Base-by-base conservation (phyloP, 202 grass and related monocot genomes). In the Tripidium arundinaceum region DNA sequence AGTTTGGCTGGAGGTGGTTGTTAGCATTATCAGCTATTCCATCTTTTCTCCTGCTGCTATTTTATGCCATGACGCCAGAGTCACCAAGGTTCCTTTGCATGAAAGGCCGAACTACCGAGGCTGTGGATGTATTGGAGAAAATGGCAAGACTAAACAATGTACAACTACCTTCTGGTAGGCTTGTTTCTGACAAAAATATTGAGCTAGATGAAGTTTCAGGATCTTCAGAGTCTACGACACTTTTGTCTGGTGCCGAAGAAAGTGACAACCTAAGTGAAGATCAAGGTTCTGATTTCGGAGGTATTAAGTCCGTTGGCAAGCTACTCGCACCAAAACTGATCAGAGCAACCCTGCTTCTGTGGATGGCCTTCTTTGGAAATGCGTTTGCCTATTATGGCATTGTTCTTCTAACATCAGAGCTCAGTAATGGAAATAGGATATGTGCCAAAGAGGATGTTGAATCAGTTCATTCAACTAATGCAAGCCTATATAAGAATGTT, bases 361-460 rank as follows among this genome's bases (percentile, higher is more conserved):
- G 95, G 95, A 89, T 98, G 84, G 90, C 93, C 72, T 98, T 98
- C 85, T 95, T 95, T 62, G 92, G 95, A 40, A 94, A 95, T 86
- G 95, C 95, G 8, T 98, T 98, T 89, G 80, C 95, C 39, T 98
- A 98, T 81, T 98, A 98, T 38, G 95, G 95, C 49, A 98, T 98
- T 70, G 95, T 98, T 79, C 82, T 98, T 64, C 71, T 98, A 76
- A 98, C 95, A 75, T 93, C 95, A 68, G 90, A 98, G 77, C 85
- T 98, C 77, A 98, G 90, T 76, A 89, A 93, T 15, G 92, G 92
- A 40, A 95, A 94, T 69, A 93, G 83, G 76, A 83, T 86, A 87
- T 98, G 95, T n/a, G 71, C 86, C 50, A 84, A 83, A 82, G n/a
- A 93, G 77, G 82, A 83, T 41, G 81, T 87, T 38, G 83, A 93